phyloP scores from a whole-genome alignment of 768 basidiomycete species.

The Collybiopsis luxurians region DNA sequence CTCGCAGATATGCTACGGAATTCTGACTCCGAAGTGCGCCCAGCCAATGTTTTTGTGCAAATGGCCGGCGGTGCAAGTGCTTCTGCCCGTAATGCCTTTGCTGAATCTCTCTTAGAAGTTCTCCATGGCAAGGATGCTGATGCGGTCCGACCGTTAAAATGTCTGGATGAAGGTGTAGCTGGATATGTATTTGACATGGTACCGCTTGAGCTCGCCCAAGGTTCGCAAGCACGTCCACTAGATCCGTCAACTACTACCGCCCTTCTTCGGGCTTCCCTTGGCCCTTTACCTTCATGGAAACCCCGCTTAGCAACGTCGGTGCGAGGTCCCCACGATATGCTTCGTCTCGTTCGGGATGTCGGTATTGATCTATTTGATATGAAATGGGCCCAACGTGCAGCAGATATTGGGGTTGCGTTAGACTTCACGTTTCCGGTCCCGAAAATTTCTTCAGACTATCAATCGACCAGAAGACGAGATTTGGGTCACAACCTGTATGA shows the following conservation, averaged over 20 bases:
- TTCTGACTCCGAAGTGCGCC: constrained; percentile 11
- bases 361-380: constrained; percentile 80
- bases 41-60: constrained; percentile 59
- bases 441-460: not conserved
- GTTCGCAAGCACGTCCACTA: constrained; percentile 22
- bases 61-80: constrained; percentile 61
- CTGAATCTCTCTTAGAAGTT: constrained; percentile 52
- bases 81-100: constrained; percentile 63
- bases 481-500: constrained; percentile 78
- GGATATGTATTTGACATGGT: constrained; percentile 75
- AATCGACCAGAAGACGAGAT: constrained; percentile 32
- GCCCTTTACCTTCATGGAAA: constrained; percentile 49
- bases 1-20: constrained; percentile 47
- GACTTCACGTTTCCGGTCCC: constrained; percentile 72
- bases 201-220: constrained; percentile 34
- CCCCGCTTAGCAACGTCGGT: constrained; percentile 58
- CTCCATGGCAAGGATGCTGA: constrained; percentile 56
- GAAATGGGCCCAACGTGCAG: constrained; percentile 66
- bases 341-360: constrained; percentile 56
- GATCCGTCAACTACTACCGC: constrained; percentile 22
- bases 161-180: constrained; percentile 63
- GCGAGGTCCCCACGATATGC: constrained; percentile 71
- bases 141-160: constrained; percentile 45
- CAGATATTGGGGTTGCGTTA: constrained; percentile 68
- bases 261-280: constrained; percentile 61